Percentiles rank a stretch among this genome's conserved stretches.
Conservation (phyloP, 1,139 yeast species). For the Scheffersomyces illinoinensis region DNA sequence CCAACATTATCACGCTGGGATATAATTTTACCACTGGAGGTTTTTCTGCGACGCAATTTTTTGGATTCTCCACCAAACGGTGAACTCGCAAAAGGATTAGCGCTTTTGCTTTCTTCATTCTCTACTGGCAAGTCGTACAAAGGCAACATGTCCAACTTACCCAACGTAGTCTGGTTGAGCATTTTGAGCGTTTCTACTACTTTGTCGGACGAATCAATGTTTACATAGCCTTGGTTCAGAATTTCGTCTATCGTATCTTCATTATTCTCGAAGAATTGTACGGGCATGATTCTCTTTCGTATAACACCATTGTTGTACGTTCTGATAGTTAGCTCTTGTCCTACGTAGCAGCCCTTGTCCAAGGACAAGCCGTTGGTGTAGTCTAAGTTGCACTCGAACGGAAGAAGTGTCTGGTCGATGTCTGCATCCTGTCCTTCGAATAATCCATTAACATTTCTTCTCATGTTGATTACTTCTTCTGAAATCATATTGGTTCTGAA, state of each 20-base stretch:
- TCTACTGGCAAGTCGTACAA: slow-evolving; percentile 15
- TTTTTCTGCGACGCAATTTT: slow-evolving; percentile 33
- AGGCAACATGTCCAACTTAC: slow-evolving; percentile 27
- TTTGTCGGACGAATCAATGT: slow-evolving; percentile 15
- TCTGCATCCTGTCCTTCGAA: slow-evolving; percentile 60
- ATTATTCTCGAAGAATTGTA: slow-evolving; percentile 45
- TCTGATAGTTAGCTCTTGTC: slow-evolving; percentile 92
- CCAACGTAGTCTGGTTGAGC: slow-evolving; percentile 18
- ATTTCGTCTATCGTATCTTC: slow-evolving; percentile 8
- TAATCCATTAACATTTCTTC: slow-evolving; percentile 63
- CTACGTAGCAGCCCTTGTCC: slow-evolving; percentile 93
- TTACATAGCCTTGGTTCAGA: slow-evolving; percentile 11
- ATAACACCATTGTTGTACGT: slow-evolving; percentile 82
- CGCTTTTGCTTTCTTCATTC: slow-evolving; percentile 3
- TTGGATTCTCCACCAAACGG: slow-evolving; percentile 19
- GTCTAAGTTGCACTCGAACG: slow-evolving; percentile 85
- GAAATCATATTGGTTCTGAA: slow-evolving; percentile 18
- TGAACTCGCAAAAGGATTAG: slow-evolving; percentile 34
- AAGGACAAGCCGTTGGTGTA: slow-evolving; percentile 79
- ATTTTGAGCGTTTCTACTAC: slow-evolving; percentile 17
- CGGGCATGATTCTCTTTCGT: slow-evolving; percentile 79
- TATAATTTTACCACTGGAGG: slow-evolving; percentile 61
- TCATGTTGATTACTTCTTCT: slow-evolving; percentile 36
- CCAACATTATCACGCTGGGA: slow-evolving; percentile 63
- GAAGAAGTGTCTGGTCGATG: slow-evolving; percentile 52